Conservation (phyloP, 2,329 filamentous ascomycete genomes). For the Tetracladium maxilliforme region DNA sequence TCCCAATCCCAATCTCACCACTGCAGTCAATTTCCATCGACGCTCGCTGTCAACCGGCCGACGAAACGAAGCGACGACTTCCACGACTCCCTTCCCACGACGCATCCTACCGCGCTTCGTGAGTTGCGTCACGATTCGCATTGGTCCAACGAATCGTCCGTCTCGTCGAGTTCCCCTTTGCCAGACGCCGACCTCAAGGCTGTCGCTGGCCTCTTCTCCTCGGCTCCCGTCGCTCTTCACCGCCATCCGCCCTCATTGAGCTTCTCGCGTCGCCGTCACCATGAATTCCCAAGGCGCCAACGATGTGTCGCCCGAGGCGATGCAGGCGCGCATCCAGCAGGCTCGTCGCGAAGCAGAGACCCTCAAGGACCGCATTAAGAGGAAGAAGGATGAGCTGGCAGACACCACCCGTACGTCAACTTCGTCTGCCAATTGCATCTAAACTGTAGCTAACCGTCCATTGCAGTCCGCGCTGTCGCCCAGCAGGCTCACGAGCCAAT, state of each 20-base stretch:
- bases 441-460: slow-evolving; percentile 2
- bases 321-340: slow-evolving; percentile 86
- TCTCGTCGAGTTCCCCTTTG: too few relatives aligned
- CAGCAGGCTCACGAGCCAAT: slow-evolving; percentile 85
- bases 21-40: neutral
- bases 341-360: slow-evolving; percentile 96
- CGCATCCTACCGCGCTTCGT: too few relatives aligned
- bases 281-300: slow-evolving; percentile 44
- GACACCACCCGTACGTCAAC: slow-evolving; percentile 81
- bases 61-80: neutral
- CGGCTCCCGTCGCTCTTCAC: slow-evolving; percentile 2
- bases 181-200: too few relatives aligned
- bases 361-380: slow-evolving; percentile 96
- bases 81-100: too few relatives aligned
- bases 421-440: neutral
- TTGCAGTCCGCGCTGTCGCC: slow-evolving; percentile 76
- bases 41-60: neutral
- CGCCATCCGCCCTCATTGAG: neutral
- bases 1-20: neutral
- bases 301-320: slow-evolving; percentile 58
- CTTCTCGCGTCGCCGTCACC: slow-evolving; percentile 8
- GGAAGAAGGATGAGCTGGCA: slow-evolving; percentile 98
- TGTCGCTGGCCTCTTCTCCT: slow-evolving; percentile 1
- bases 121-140: too few relatives aligned
- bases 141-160: too few relatives aligned